A percentile compares a stretch with the other conserved stretches of the same genome.
These are phyloP conservation scores for Ceratocystis diversiconidia DNA, from an alignment of 2,329 filamentous ascomycete species.

Conservation along the genomic window DNA sequence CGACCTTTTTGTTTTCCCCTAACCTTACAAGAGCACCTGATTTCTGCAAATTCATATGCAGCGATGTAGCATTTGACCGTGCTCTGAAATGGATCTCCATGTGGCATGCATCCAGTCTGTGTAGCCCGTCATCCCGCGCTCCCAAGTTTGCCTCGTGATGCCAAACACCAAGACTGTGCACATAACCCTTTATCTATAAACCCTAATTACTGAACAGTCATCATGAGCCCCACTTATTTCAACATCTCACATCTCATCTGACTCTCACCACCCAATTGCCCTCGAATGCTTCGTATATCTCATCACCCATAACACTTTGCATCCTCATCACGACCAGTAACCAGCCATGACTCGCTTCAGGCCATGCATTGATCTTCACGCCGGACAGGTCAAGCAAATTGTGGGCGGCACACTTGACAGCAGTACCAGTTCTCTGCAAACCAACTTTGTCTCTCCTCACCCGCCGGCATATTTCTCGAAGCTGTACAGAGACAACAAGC, in stretches of 20 bases:
- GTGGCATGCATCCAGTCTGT: neutral
- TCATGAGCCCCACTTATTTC: neutral
- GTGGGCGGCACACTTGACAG: conserved; percentile 82
- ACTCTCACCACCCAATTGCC: neutral
- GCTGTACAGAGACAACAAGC: conserved; percentile 61
- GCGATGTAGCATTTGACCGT: neutral
- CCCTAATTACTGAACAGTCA: neutral
- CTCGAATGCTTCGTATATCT: neutral
- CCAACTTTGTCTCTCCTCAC: conserved; percentile 80
- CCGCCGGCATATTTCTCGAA: conserved; percentile 67
- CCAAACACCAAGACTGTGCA: neutral
- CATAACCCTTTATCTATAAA: neutral
- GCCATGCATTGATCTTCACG: conserved; percentile 92
- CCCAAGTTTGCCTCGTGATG: neutral
- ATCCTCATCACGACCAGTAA: conserved; percentile 19
- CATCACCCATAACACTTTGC: neutral
- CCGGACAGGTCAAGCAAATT: conserved; percentile 97
- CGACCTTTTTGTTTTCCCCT: neutral
- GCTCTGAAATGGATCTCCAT: neutral
- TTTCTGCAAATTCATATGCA: neutral
- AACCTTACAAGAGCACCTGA: neutral
- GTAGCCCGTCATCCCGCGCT: neutral
- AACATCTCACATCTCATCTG: neutral
- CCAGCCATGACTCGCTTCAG: conserved; percentile 73
- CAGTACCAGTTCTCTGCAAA: conserved; percentile 54